Evolutionary conservation across 2,329 filamentous ascomycete species (phyloP), one percentile per base, ranked within the genome.

Genomic region (Chaetothyriales sp.): DNA sequence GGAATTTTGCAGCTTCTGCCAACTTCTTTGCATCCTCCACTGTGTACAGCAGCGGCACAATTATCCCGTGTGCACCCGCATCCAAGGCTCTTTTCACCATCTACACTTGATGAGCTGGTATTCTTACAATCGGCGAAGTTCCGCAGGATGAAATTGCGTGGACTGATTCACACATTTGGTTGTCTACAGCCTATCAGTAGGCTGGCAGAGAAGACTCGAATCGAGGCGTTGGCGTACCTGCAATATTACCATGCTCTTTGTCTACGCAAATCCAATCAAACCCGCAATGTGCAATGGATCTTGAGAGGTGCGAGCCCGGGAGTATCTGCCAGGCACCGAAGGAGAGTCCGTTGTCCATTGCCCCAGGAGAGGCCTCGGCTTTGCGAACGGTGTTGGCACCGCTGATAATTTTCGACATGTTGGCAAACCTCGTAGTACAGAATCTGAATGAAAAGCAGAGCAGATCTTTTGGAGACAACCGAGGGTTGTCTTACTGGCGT

Each of bases 71-170:
- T 6, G 78, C 77, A 40, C 78, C 78, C 45, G 76, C 67, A 58
- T 81, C 78, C 40, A 82, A 69, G 9, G 78, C 78, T 48, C 77
- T 68, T 62, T 81, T 81, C 53, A 81, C 76, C 76, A 80, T 78
- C 77, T 76, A 80, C 47, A 73, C 69, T 65, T 81, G 76, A 51
- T 77, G 77, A 22, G 75, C 75, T 13, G 75, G 70, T 44, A 81
- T 73, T 49, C 67, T 64, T 18, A 73, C 69, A 50, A 73, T 66
- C 1, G 69, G 69, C 54, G 69, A 71, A 40, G 69, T 67, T 19
- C 69, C 68, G 46, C 63, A 65, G 18, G 64, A 63, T 8, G 69
- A 66, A 56, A 73, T 67, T 7, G 70, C 70, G 43, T 71, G 73
- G 9, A 78, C 73, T 47, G 73, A 70, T 61, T 77, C 74, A 57